A percentile compares a stretch with the other conserved stretches of the same genome.
These are phyloP conservation scores for Penicillium sp. DNA, from an alignment of 2,329 filamentous ascomycete species.

Conservation along the genomic window DNA sequence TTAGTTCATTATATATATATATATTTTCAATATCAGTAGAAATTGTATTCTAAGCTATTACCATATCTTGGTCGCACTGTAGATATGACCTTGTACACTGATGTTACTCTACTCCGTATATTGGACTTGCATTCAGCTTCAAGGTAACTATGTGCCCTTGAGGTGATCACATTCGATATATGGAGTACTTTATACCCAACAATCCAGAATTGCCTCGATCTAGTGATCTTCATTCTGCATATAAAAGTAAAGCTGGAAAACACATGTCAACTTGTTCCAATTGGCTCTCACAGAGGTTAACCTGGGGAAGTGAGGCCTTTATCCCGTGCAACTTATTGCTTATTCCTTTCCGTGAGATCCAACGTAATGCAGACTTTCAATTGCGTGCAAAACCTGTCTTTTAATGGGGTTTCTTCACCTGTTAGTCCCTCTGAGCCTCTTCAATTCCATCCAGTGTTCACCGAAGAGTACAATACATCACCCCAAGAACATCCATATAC, in stretches of 20 bases:
- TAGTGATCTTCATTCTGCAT: background rate
- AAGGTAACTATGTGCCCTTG: background rate
- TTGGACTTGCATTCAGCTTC: background rate
- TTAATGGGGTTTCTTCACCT: background rate
- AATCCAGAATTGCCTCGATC: background rate
- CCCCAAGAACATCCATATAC: background rate
- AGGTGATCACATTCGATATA: background rate
- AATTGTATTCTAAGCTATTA: background rate
- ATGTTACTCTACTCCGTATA: background rate
- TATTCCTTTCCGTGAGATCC: constrained; percentile 2
- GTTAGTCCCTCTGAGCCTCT: background rate
- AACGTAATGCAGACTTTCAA: constrained; percentile 8
- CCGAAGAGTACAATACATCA: background rate
- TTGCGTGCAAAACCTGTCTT: background rate
- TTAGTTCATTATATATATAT: too few relatives aligned
- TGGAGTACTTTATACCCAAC: background rate
- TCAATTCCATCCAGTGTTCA: background rate
- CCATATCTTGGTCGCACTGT: background rate
- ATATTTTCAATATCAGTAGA: too few relatives aligned
- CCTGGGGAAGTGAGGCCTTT: background rate
- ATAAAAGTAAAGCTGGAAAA: background rate
- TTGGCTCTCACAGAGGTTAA: background rate
- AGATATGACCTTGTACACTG: background rate
- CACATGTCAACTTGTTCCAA: background rate
- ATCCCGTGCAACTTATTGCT: constrained; percentile 4